These are phyloP conservation scores for Daldinia caldariorum DNA, from an alignment of 495 filamentous ascomycete genomes.

Conservation along the genomic window DNA sequence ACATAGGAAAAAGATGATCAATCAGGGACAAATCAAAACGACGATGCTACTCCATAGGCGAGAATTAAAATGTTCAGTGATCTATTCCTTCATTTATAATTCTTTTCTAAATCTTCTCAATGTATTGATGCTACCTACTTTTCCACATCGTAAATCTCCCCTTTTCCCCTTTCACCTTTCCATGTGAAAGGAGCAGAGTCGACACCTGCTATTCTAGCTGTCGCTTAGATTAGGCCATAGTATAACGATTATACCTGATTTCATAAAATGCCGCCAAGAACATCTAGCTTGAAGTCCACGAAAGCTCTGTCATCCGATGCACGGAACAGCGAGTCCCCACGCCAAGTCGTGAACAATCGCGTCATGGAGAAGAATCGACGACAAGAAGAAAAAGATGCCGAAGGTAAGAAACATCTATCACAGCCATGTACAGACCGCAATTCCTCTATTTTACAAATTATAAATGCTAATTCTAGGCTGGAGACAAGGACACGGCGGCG, in stretches of 20 bases:
- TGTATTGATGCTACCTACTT: neutral
- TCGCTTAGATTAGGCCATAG: neutral
- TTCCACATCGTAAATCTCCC: neutral
- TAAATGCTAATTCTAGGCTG: conserved; percentile 8
- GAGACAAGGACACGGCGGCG: conserved; percentile 19
- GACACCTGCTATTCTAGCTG: neutral
- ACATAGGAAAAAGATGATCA: neutral
- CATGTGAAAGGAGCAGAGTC: neutral
- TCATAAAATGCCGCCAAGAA: conserved; percentile 19
- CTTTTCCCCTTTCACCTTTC: too few relatives aligned
- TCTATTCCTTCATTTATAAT: neutral
- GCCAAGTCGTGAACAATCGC: neutral
- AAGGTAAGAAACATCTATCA: conserved; percentile 1
- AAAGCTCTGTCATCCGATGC: conserved; percentile 13
- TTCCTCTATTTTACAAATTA: neutral
- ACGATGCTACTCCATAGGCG: neutral
- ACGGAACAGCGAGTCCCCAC: neutral
- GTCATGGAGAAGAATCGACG: conserved; percentile 3
- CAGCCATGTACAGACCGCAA: neutral
- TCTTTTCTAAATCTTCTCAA: neutral
- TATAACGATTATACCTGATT: neutral
- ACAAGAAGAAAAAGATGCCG: neutral
- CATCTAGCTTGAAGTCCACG: conserved; percentile 17
- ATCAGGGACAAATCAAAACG: neutral
- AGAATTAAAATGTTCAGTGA: neutral